Evolutionary conservation across 768 basidiomycete species (phyloP).

Genomic region (Cyclocybe aegerita): DNA sequence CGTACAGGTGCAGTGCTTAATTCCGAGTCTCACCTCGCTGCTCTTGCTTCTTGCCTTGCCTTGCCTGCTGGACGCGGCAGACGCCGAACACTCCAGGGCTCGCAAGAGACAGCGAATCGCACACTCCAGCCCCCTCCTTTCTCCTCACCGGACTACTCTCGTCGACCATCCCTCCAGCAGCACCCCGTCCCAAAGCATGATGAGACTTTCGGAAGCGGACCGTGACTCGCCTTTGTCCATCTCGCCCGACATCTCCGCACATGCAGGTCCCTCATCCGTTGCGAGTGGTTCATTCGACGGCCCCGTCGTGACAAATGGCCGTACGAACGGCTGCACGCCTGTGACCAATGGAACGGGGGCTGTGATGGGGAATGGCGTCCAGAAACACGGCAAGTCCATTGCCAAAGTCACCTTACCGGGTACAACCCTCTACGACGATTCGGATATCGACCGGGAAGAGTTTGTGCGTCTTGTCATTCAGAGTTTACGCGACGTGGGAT

Average conservation of each 20-base stretch:
- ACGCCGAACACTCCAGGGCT: constrained; percentile 54
- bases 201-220: constrained; percentile 55
- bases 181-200: constrained; percentile 34
- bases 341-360: constrained; percentile 34
- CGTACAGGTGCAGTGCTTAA: constrained; percentile 6
- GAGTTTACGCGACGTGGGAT: constrained; percentile 86
- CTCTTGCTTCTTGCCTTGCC: constrained; percentile 8
- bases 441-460: constrained; percentile 82
- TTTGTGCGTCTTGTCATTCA: constrained; percentile 89
- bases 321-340: constrained; percentile 37
- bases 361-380: constrained; percentile 45
- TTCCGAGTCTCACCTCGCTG: constrained; percentile 7
- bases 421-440: constrained; percentile 75
- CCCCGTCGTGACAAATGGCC: constrained; percentile 33
- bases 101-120: constrained; percentile 72
- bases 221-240: constrained; percentile 42
- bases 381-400: constrained; percentile 52
- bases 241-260: constrained; percentile 40
- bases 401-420: constrained; percentile 69
- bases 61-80: constrained; percentile 29
- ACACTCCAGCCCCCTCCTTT: constrained; percentile 32
- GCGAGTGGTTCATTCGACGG: constrained; percentile 20
- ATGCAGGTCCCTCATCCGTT: constrained; percentile 54
- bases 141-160: constrained; percentile 25
- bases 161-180: constrained; percentile 30